Percentiles rank a stretch among this genome's conserved stretches.
Evolutionary conservation across 208 protist species (phyloP).

Genomic region (Acanthamoeba culbertsoni): DNA sequence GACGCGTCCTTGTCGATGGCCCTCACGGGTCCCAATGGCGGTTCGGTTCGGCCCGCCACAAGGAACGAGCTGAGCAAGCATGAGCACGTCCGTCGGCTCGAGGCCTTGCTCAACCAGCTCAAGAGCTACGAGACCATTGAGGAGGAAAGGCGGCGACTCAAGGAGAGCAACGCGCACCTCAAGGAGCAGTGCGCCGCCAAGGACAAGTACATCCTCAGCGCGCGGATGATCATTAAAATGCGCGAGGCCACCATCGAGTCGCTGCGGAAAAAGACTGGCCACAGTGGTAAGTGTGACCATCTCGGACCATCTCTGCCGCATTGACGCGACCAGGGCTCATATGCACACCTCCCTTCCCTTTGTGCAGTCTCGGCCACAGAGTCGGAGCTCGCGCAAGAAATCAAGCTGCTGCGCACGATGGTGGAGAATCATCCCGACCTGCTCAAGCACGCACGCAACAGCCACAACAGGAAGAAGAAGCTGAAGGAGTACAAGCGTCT

Average conservation of each 20-base stretch:
- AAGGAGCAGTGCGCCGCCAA: conserved; percentile 37
- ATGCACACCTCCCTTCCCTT: too few relatives aligned
- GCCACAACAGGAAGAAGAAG: conserved; percentile 25
- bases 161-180: background rate
- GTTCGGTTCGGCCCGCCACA: too few relatives aligned
- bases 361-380: too few relatives aligned
- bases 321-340: too few relatives aligned
- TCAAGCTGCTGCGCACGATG: background rate
- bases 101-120: conserved; percentile 11
- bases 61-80: too few relatives aligned
- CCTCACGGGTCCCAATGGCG: background rate
- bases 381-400: background rate
- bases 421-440: conserved; percentile 54
- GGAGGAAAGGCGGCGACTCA: background rate
- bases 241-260: conserved; percentile 13
- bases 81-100: background rate
- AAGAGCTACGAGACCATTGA: conserved; percentile 22
- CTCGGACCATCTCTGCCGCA: too few relatives aligned
- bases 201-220: background rate
- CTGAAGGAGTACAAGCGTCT: conserved; percentile 34
- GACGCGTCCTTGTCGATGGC: background rate
- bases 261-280: background rate
- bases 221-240: conserved; percentile 32
- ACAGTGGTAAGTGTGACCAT: too few relatives aligned
- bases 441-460: background rate